Base-by-base conservation (phyloP, 2,329 filamentous ascomycete genomes). In the Pseudogymnoascus sp. region DNA sequence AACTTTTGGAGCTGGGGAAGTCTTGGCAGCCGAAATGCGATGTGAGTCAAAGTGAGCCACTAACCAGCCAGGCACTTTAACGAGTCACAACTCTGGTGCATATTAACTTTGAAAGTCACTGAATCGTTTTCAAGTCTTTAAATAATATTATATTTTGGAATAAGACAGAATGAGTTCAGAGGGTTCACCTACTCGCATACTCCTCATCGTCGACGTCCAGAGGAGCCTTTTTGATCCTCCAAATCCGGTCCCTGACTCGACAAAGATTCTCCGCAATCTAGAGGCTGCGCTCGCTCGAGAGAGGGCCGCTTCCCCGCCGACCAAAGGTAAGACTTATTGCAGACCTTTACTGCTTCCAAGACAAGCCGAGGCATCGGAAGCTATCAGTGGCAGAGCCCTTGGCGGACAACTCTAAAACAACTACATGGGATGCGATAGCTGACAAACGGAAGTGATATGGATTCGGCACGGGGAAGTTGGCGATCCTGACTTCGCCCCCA, bases 381-480 rank as follows among this genome's bases (percentile, higher is more conserved):
- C 21, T n/a, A 19, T 13, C 26, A 2, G 10, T 15, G 26, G 26
- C 26, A 19, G 47, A 33, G 15, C 23, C 17, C 21, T 26, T 50
- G 23, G 23, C 44, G 23, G 47, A 8, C 26, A 33, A 33, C 47
- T 57, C 23, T 57, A 57, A 57, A 31, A 19, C 47, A 57, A 57
- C n/a, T 8, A 31, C 26, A 31, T 33, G 47, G n/a, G 17, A 7
- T 19, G 28, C 13, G 47, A 57, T 57, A 57, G 23, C 47, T 57
- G 47, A 57, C 47, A 57, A 57, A 19, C 26, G 47, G n/a, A 33
- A 57, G 47, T 57, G 10, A 57, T 57, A 33, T 57, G 47, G 47
- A 57, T 57, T 57, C 47, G 26, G 47, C 47, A 57, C n/a, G 17
- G 17, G n/a, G 47, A 57, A 57, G 47, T 13, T 17, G 47, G 19